A percentile compares a stretch with the other conserved stretches of the same genome.
Evolutionary conservation across 441 rosid species (phyloP).

Genomic region (Populus hybrid): DNA sequence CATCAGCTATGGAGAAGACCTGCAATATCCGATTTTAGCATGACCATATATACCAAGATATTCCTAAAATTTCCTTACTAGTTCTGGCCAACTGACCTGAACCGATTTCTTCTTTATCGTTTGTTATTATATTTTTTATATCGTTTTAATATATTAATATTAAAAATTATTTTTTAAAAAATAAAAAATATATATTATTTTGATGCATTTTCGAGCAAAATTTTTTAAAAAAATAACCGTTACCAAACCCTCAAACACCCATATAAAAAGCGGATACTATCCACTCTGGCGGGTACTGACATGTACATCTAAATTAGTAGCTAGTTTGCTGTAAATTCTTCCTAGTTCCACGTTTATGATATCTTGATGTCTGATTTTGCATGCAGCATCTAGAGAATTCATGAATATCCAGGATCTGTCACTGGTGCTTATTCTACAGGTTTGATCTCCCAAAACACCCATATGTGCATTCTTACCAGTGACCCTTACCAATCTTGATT

Average conservation of each 20-base stretch:
- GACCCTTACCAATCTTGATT: background rate
- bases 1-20: slow-evolving; percentile 36
- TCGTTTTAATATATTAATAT: too few species aligned
- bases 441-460: background rate
- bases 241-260: background rate
- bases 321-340: background rate
- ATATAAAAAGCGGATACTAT: slow-evolving; percentile 27
- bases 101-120: slow-evolving; percentile 43
- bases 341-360: too few species aligned
- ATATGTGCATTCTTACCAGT: background rate
- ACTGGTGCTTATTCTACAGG: slow-evolving; percentile 38
- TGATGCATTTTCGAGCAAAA: too few species aligned
- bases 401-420: slow-evolving; percentile 33
- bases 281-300: slow-evolving; percentile 30
- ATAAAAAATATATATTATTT: too few species aligned
- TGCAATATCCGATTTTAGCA: slow-evolving; percentile 31
- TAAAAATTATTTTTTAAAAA: too few species aligned
- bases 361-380: background rate
- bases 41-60: slow-evolving; percentile 40
- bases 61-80: slow-evolving; percentile 32
- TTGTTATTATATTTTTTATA: too few species aligned
- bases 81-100: slow-evolving; percentile 38
- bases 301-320: background rate
- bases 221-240: fast-evolving
- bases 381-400: slow-evolving; percentile 35